A percentile compares a stretch with the other conserved stretches of the same genome.
These are phyloP conservation scores for Cercospora citrullina DNA, from an alignment of 2,329 filamentous ascomycete species.

Conservation along the genomic window DNA sequence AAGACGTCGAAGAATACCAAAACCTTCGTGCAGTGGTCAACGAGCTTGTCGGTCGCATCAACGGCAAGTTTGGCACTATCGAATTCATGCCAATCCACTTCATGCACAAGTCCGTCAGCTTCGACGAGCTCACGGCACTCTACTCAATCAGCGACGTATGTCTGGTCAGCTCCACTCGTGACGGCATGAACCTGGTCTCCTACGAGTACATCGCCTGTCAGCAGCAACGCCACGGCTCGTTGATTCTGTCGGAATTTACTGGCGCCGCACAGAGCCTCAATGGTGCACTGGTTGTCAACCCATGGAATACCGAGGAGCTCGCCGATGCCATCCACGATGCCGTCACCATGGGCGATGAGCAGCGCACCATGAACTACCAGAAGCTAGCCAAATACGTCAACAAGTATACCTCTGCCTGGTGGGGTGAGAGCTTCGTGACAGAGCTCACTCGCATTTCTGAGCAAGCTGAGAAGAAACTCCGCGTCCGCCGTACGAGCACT, in stretches of 20 bases:
- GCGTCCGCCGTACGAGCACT: slow-evolving; percentile 36
- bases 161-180: slow-evolving; percentile 89
- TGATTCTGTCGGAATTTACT: slow-evolving; percentile 96
- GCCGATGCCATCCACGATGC: slow-evolving; percentile 91
- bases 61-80: slow-evolving; percentile 93
- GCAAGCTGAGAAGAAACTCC: slow-evolving; percentile 53
- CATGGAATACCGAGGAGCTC: slow-evolving; percentile 96
- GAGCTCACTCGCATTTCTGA: slow-evolving; percentile 68
- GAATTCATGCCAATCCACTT: slow-evolving; percentile 99
- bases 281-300: slow-evolving; percentile 91
- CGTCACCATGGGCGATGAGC: slow-evolving; percentile 93
- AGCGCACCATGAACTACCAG: slow-evolving; percentile 80
- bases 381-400: slow-evolving; percentile 94
- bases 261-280: slow-evolving; percentile 94
- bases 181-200: slow-evolving; percentile 98
- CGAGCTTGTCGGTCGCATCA: slow-evolving; percentile 94
- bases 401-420: slow-evolving; percentile 96
- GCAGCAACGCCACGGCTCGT: slow-evolving; percentile 81
- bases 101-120: slow-evolving; percentile 91
- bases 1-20: slow-evolving; percentile 97
- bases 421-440: slow-evolving; percentile 88
- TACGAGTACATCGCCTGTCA: slow-evolving; percentile 98
- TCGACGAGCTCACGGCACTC: slow-evolving; percentile 90
- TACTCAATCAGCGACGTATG: slow-evolving; percentile 92
- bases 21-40: slow-evolving; percentile 94